Base-by-base conservation (phyloP, 2,329 filamentous ascomycete species). In the Triangularia setosa region DNA sequence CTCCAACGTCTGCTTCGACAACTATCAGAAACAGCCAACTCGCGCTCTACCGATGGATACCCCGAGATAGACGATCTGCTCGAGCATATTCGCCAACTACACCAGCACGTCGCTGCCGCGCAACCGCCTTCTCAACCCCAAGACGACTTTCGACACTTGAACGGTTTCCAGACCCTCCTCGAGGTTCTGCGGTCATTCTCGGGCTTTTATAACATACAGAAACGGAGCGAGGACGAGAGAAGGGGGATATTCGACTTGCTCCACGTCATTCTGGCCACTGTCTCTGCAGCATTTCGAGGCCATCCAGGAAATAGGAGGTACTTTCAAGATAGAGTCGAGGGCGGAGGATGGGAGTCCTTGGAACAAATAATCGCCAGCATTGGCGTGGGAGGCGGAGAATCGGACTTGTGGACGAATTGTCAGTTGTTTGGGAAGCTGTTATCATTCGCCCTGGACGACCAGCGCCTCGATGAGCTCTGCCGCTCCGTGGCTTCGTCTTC, bases 261-360 rank as follows among this genome's bases (percentile, higher is more conserved):
- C 18, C 86, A 92, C 72, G 84, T 84, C 8, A 83, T 90, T n/a
- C 80, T 95, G 44, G 87, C 87, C 30, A 86, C 95, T 14, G 79
- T 98, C 27, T 89, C 90, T 1, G 89, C 90, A 57, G 87, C 88
- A 14, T 84, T 99, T 69, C 85, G 87, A 61, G 87, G 87, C 55
- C 93, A 98, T 75, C 83, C 89, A 56, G 94, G 93, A 21, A 99
- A 98, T 77, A 86, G 89, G 72, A 87, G 91, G 70, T 97, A 94
- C 79, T 98, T 98, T 75, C 85, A 87, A 64, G 88, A 87, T 69
- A 84, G 87, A 69, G 87, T 96, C 28, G 85, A 91, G 64, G 88
- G 86, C 23, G 90, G 89, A 63, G 93, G 94, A 3, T 96, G 92
- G 89, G 83, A 87, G 68, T 85, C 87, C 7, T 75, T 97, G 62